phyloP scores from a whole-genome alignment of 1,284 basidiomycete genomes.

The Macrocystidia cucumis region DNA sequence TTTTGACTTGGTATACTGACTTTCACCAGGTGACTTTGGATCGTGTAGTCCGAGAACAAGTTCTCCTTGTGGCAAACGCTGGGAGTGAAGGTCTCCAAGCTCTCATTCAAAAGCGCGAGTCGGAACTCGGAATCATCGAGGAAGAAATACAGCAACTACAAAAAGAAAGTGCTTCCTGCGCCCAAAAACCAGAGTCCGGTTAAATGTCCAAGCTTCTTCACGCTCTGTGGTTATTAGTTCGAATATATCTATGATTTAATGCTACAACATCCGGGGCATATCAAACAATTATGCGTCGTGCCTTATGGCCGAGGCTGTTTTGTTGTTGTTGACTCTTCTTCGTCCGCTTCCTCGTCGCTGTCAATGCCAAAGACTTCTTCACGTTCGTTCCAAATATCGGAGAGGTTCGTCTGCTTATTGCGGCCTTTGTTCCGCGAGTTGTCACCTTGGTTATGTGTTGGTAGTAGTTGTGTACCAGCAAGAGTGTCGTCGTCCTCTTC shows the following conservation, averaged over 20 bases:
- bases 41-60: conserved; percentile 36
- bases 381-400: conserved; percentile 70
- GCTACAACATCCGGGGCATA: background rate
- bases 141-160: conserved; percentile 30
- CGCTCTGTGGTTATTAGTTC: background rate
- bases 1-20: conserved; percentile 5
- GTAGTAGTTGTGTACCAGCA: conserved; percentile 49
- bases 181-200: background rate
- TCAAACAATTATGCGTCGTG: conserved; percentile 5
- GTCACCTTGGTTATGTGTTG: conserved; percentile 30
- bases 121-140: conserved; percentile 38
- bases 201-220: background rate
- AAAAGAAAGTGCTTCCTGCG: conserved; percentile 8
- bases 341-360: conserved; percentile 37
- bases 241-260: conserved; percentile 2
- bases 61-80: conserved; percentile 33
- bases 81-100: conserved; percentile 37
- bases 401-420: conserved; percentile 29
- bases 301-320: conserved; percentile 15
- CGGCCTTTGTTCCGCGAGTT: conserved; percentile 11
- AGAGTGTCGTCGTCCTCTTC: conserved; percentile 46
- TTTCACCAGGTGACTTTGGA: conserved; percentile 35
- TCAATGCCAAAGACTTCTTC: conserved; percentile 71
- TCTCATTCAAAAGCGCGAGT: conserved; percentile 38
- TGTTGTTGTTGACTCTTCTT: conserved; percentile 1